These are phyloP conservation scores for Blastomyces silverae DNA, from an alignment of 2,329 filamentous ascomycete genomes.

Conservation along the genomic window DNA sequence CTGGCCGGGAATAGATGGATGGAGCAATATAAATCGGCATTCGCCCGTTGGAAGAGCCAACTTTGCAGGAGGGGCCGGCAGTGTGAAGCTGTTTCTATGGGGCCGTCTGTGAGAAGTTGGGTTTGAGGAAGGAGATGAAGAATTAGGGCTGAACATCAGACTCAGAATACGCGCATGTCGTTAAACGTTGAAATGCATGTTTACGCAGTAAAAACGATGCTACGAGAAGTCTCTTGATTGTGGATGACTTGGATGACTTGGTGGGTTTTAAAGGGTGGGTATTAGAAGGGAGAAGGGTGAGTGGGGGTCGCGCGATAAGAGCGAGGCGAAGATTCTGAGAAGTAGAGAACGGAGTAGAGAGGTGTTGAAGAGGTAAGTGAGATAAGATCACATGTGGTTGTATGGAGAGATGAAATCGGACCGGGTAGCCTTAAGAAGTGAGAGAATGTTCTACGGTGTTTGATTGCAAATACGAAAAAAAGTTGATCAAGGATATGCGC, in stretches of 20 bases:
- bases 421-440: neutral
- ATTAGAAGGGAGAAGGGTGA: neutral
- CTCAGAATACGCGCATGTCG: constrained; percentile 10
- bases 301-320: neutral
- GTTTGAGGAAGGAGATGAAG: constrained; percentile 19
- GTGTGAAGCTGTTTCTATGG: constrained; percentile 2
- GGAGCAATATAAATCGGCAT: constrained; percentile 29
- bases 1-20: constrained; percentile 27
- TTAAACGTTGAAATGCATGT: constrained; percentile 13
- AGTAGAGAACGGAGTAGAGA: neutral
- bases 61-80: neutral
- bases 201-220: neutral
- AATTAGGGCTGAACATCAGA: constrained; percentile 26
- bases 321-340: neutral
- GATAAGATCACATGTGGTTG: constrained; percentile 1
- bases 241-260: neutral
- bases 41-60: constrained; percentile 27
- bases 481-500: constrained; percentile 1
- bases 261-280: too few species aligned
- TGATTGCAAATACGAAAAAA: neutral
- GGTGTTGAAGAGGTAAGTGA: neutral
- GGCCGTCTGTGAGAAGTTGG: neutral
- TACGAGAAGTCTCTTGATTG: constrained; percentile 9
- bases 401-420: neutral
- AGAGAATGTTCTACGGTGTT: neutral